phyloP scores from a whole-genome alignment of 352 stramenopile species.

The Globisporangium megalacanthum region DNA sequence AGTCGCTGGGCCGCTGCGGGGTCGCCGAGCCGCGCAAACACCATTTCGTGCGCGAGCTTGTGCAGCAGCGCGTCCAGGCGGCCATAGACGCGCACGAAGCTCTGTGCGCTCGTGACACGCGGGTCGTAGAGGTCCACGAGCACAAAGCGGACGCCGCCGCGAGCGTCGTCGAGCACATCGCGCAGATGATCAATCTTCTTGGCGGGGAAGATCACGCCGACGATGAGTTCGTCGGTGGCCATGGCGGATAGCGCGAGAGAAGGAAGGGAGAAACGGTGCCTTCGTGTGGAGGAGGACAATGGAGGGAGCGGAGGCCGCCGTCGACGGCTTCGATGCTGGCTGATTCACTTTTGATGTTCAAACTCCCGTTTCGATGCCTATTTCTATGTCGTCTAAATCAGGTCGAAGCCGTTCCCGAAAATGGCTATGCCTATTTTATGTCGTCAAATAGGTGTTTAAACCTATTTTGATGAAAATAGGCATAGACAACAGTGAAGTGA shows the following conservation, averaged over 20 bases:
- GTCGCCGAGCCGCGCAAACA: constrained; percentile 61
- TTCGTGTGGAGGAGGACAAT: not conserved
- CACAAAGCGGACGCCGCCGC: constrained; percentile 57
- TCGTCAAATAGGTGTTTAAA: too few species aligned
- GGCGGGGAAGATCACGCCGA: constrained; percentile 73
- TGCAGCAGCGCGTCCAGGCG: constrained; percentile 64
- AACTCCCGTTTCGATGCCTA: too few species aligned
- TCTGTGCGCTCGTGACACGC: constrained; percentile 21
- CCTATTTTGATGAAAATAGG: too few species aligned
- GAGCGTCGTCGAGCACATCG: constrained; percentile 40
- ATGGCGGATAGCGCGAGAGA: constrained; percentile 4
- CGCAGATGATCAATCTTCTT: constrained; percentile 81
- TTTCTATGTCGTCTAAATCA: too few species aligned
- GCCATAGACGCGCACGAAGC: constrained; percentile 36
- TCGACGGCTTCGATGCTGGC: too few species aligned
- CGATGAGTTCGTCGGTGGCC: constrained; percentile 28
- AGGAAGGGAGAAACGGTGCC: not conserved
- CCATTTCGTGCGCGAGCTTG: constrained; percentile 83
- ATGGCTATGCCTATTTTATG: too few species aligned
- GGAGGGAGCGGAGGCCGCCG: too few species aligned
- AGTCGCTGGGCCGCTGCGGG: constrained; percentile 32
- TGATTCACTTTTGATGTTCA: too few species aligned
- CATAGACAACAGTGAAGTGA: too few species aligned
- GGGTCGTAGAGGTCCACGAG: constrained; percentile 62
- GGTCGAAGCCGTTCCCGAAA: too few species aligned